Base-by-base conservation (phyloP, 1,139 yeast species). In the Zygosaccharomyces sapae region DNA sequence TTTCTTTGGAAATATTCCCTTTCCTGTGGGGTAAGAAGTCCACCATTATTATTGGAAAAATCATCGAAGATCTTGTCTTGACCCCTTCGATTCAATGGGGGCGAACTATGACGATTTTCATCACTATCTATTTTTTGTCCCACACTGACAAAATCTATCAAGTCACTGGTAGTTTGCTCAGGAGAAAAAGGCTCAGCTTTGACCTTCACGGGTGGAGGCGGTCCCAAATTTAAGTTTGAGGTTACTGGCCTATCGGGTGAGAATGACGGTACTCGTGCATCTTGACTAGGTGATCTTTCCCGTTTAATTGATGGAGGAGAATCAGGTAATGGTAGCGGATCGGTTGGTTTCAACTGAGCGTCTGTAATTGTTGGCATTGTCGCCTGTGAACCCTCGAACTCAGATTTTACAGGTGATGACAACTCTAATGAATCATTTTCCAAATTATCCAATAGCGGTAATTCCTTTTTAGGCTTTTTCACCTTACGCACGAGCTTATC, bases 401-500 rank as follows among this genome's bases (percentile, higher is more conserved):
- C 46, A 2, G 42, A 34, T 25, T 47, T 45, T 13, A 38, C 22
- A 5, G 55, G 55, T 5, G 55, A 51, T 7, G 48, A 43, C 30
- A 34, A 36, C 6, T 46, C 53, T 13, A 45, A 31, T 1, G 60
- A 56, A 39, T 56, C 60, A 41, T 51, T 43, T 16, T 57, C 62
- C n/a, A 58, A 45, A 25, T 44, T 45, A 36, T 59, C 62, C 27
- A 59, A 34, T n/a, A 52, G 39, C 5, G 55, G 45, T 35, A 40
- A 44, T 20, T 49, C 53, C 22, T 25, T 43, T 30, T 46, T 46
- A n/a, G 44, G 37, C 25, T 27, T 22, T 27, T 43, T 40, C 5
- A 35, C 37, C 37, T 61, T 69, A 43, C 70, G 62, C 5, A 82
- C 74, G 68, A 83, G 58, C 34, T 69, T 66, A 3, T 79, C 70